These are phyloP conservation scores for Solanum paucissectum DNA, from an alignment of 257 asterid genomes.

Conservation along the genomic window DNA sequence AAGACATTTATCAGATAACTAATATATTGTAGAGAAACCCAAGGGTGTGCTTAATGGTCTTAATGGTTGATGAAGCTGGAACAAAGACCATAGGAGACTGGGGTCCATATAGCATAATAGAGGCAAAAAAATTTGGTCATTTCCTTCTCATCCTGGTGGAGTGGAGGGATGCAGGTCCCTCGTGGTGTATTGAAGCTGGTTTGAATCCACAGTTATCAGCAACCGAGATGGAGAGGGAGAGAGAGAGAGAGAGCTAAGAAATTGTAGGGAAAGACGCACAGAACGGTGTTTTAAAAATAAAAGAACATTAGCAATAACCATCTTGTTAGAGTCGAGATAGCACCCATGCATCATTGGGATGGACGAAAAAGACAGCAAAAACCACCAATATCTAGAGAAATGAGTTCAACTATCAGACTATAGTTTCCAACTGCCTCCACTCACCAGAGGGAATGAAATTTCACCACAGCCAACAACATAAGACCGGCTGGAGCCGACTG, in stretches of 20 bases:
- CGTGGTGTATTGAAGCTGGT: not conserved
- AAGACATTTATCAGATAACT: not conserved
- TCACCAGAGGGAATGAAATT: constrained; percentile 82
- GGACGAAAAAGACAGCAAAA: not conserved
- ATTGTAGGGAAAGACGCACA: not conserved
- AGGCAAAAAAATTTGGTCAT: not conserved
- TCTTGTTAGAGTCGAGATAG: not conserved
- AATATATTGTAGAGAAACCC: not conserved
- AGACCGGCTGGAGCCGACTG: constrained; percentile 89
- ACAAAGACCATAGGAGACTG: not conserved
- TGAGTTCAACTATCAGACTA: not conserved
- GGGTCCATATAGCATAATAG: not conserved
- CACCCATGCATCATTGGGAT: not conserved
- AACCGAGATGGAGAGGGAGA: not conserved
- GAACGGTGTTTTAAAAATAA: not conserved
- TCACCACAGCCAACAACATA: constrained; percentile 84
- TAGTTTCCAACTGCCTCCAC: constrained; percentile 13
- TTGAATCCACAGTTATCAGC: not conserved
- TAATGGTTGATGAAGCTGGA: not conserved
- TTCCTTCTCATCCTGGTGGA: not conserved
- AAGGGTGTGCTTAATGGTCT: not conserved
- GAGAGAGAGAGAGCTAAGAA: not conserved
- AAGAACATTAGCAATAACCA: not conserved
- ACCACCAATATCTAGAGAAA: not conserved
- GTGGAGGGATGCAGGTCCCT: not conserved